phyloP scores from a whole-genome alignment of 2,329 filamentous ascomycete species.

The Neocucurbitaria cava region DNA sequence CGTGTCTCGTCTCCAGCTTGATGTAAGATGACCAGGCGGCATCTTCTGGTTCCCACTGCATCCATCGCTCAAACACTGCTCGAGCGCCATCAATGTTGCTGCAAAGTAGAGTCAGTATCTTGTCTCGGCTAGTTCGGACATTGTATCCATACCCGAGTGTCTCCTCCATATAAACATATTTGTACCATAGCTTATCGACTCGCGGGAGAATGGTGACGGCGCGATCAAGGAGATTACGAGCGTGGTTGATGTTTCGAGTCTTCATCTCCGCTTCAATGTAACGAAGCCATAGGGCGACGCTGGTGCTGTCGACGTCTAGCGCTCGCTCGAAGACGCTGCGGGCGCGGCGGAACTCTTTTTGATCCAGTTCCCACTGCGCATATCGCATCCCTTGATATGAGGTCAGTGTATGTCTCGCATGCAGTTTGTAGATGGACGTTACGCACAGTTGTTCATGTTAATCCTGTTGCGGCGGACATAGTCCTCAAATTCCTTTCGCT shows the following conservation, averaged over 20 bases:
- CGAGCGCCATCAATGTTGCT: constrained; percentile 89
- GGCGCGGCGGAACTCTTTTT: constrained; percentile 94
- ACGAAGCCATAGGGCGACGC: constrained; percentile 85
- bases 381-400: constrained; percentile 90
- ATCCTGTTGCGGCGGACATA: constrained; percentile 94
- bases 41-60: constrained; percentile 98
- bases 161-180: constrained; percentile 99
- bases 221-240: constrained; percentile 89
- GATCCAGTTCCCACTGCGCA: constrained; percentile 95
- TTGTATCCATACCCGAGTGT: constrained; percentile 94
- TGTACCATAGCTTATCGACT: constrained; percentile 98
- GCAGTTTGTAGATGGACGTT: no score
- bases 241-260: constrained; percentile 74
- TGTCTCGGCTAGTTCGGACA: no score
- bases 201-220: constrained; percentile 91
- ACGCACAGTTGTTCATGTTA: constrained; percentile 89
- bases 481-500: constrained; percentile 96
- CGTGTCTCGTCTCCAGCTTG: constrained; percentile 94
- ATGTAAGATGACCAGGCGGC: constrained; percentile 95
- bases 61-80: constrained; percentile 97
- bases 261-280: constrained; percentile 99
- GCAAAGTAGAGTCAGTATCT: no score
- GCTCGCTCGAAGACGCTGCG: constrained; percentile 94
- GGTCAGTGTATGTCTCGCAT: no score
- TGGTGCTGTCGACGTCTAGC: constrained; percentile 88